Conservation (phyloP, 352 stramenopile genomes). For the Plasmopara viticola region DNA sequence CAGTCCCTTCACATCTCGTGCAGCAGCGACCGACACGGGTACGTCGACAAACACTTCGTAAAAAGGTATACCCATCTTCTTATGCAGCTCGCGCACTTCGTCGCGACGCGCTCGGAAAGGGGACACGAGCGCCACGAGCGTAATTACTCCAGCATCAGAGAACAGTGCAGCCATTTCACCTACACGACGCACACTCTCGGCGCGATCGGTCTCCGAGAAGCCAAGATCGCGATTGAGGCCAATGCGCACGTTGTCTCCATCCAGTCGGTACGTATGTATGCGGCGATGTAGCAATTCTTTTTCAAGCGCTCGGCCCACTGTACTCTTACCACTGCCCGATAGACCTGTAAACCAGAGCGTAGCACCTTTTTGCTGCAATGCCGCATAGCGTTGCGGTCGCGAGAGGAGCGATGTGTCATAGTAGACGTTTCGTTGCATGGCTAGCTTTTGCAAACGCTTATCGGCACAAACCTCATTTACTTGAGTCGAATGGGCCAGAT, state of each 20-base stretch:
- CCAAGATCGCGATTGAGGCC: constrained; percentile 96
- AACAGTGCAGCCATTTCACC: constrained; percentile 96
- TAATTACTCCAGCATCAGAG: constrained; percentile 94
- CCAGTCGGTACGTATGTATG: constrained; percentile 96
- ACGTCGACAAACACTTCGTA: constrained; percentile 99
- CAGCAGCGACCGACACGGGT: constrained; percentile 92
- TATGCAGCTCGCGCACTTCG: constrained; percentile 88
- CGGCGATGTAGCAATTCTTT: constrained; percentile 90
- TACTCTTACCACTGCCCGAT: constrained; percentile 96
- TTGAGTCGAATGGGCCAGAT: constrained; percentile 25
- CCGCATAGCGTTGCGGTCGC: constrained; percentile 57
- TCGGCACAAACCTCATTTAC: constrained; percentile 34
- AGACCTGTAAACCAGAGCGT: constrained; percentile 99
- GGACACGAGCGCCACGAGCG: constrained; percentile 95
- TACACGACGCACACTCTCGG: constrained; percentile 94
- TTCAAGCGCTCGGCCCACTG: constrained; percentile 95
- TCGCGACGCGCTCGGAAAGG: constrained; percentile 93
- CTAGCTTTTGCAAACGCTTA: constrained; percentile 60
- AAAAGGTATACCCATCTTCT: constrained; percentile 94
- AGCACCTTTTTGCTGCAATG: constrained; percentile 92
- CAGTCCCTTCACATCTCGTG: constrained; percentile 96
- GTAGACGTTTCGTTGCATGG: constrained; percentile 74
- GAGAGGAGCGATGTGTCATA: constrained; percentile 75
- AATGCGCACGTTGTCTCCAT: constrained; percentile 98
- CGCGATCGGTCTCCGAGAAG: constrained; percentile 93